Conservation (phyloP, 495 filamentous ascomycete genomes). For the Durotheca rogersii region DNA sequence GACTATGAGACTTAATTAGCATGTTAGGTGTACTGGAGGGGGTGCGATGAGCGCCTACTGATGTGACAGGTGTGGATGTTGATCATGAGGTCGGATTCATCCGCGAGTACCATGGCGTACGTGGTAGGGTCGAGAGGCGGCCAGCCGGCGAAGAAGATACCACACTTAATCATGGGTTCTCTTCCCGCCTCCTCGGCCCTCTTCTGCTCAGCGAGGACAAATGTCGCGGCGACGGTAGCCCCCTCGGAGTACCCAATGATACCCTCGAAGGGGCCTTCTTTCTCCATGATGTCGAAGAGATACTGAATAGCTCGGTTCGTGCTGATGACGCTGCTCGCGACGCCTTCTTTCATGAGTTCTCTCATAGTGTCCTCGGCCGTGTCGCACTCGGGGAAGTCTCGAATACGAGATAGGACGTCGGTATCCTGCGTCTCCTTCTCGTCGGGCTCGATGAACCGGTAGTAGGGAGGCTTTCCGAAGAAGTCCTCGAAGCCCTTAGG, state of each 20-base stretch:
- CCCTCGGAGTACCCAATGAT: conserved; percentile 66
- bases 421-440: conserved; percentile 44
- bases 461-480: conserved; percentile 53
- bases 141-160: conserved; percentile 59
- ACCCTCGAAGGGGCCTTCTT: conserved; percentile 52
- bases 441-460: conserved; percentile 52
- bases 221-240: conserved; percentile 56
- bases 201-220: conserved; percentile 55
- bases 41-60: conserved; percentile 37
- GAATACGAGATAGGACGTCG: conserved; percentile 51
- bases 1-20: conserved; percentile 36
- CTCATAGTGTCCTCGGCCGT: conserved; percentile 52
- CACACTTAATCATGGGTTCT: conserved; percentile 54
- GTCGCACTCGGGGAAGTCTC: conserved; percentile 51
- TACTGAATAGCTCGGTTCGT: conserved; percentile 46
- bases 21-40: conserved; percentile 3
- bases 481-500: conserved; percentile 54
- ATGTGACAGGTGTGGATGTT: conserved; percentile 60
- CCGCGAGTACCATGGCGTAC: conserved; percentile 49
- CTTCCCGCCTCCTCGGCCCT: conserved; percentile 48
- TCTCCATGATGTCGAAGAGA: conserved; percentile 49
- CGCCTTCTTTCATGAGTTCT: conserved; percentile 51
- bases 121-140: conserved; percentile 53
- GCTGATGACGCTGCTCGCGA: conserved; percentile 45
- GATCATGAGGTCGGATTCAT: conserved; percentile 54